Evolutionary conservation across 306 rosid species (phyloP).

Genomic region (Boehmeria nivea): DNA sequence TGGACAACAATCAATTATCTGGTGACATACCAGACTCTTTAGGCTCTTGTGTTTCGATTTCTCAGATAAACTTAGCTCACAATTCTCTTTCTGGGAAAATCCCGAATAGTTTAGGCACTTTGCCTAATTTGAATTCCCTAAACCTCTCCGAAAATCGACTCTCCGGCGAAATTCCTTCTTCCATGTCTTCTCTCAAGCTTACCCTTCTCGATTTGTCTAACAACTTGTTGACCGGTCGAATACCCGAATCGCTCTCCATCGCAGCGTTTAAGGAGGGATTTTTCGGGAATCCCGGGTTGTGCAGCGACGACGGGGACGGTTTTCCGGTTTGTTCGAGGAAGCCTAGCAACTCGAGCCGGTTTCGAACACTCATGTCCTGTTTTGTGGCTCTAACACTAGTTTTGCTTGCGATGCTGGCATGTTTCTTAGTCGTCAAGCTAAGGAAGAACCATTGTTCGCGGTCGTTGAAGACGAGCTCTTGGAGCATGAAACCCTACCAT

Average conservation of each 20-base stretch:
- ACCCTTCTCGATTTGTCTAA: slow-evolving; percentile 76
- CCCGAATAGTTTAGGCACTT: slow-evolving; percentile 55
- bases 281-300: slow-evolving; percentile 69
- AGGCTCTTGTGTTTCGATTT: slow-evolving; percentile 59
- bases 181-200: slow-evolving; percentile 46
- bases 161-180: slow-evolving; percentile 59
- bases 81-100: slow-evolving; percentile 55
- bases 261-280: slow-evolving; percentile 54
- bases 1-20: slow-evolving; percentile 54
- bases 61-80: slow-evolving; percentile 49
- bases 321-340: slow-evolving; percentile 43
- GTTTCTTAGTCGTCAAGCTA: slow-evolving; percentile 37
- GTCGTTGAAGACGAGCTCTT: slow-evolving; percentile 41
- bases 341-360: slow-evolving; percentile 19
- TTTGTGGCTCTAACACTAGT: slow-evolving; percentile 40
- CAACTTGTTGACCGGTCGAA: slow-evolving; percentile 53
- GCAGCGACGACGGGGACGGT: slow-evolving; percentile 41
- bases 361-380: slow-evolving; percentile 34
- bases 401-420: slow-evolving; percentile 32
- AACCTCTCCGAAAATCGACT: slow-evolving; percentile 68
- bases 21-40: slow-evolving; percentile 61
- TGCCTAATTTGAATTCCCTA: slow-evolving; percentile 61
- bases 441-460: slow-evolving; percentile 25
- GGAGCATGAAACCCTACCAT: slow-evolving; percentile 71
- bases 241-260: slow-evolving; percentile 60